A percentile compares a stretch with the other conserved stretches of the same genome.
Evolutionary conservation across 2,329 filamentous ascomycete genomes (phyloP).

Genomic region (Trichoderma hamatum): DNA sequence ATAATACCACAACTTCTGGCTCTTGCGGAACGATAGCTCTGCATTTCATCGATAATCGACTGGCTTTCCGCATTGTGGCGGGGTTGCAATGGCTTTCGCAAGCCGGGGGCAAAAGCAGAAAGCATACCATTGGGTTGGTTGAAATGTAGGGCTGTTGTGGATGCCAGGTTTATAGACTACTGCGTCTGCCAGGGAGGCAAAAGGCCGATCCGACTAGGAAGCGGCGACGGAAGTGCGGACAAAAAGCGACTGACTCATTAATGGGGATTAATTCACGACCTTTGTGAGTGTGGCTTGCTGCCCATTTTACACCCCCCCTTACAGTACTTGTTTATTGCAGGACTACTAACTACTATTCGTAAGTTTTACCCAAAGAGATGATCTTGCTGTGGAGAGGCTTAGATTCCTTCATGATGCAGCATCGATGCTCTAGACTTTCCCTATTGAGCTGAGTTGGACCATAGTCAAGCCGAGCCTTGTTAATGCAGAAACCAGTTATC

Average conservation of each 20-base stretch:
- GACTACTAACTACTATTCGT: neutral
- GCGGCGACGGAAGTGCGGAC: slow-evolving; percentile 15
- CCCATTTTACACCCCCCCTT: slow-evolving; percentile 3
- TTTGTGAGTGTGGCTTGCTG: slow-evolving; percentile 24
- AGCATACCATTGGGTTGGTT: neutral
- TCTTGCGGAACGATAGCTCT: neutral
- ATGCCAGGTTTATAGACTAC: neutral
- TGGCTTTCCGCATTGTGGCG: neutral
- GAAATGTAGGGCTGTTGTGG: neutral
- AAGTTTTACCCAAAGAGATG: slow-evolving; percentile 15
- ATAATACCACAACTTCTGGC: neutral
- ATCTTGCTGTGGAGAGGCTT: neutral
- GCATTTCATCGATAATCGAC: neutral
- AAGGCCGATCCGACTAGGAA: slow-evolving; percentile 19
- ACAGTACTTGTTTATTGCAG: neutral
- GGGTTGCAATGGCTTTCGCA: neutral
- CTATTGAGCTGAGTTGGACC: neutral
- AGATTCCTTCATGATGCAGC: slow-evolving; percentile 6
- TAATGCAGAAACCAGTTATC: slow-evolving; percentile 1
- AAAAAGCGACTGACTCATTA: slow-evolving; percentile 9
- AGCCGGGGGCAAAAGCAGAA: slow-evolving; percentile 1
- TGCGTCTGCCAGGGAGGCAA: slow-evolving; percentile 1
- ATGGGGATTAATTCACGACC: neutral
- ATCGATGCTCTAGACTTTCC: neutral
- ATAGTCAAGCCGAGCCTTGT: neutral